Evolutionary conservation across 2,329 filamentous ascomycete species (phyloP), one percentile per base, ranked within the genome.

Genomic region (Phialophora chinensis): DNA sequence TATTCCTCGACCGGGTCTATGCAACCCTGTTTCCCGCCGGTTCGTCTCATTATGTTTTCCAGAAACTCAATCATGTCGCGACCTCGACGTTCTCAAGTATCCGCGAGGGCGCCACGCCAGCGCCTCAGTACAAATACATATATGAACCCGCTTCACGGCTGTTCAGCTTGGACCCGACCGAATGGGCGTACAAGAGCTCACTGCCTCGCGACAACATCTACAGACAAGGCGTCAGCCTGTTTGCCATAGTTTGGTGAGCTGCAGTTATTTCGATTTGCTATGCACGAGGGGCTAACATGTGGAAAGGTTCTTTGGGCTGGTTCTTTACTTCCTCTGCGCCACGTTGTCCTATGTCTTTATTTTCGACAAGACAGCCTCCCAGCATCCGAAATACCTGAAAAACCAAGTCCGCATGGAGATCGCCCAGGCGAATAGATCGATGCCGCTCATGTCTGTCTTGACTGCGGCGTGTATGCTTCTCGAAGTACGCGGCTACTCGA

Each of bases 341-440:
- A 85, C 89, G 5, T 83, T 96, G 20, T 97, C 93, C 17, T 98
- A 96, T 80, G 74, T 90, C 75, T 90, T 97, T 81, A 85, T 97
- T 76, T 97, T 97, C 82, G 93, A 97, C 80, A 95, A 97, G 80
- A 86, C 88, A 50, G 95, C 91, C 53, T 88, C 94, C 80, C 84
- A 92, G 60, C 94, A 98, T 78, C 94, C 94, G 56, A 95, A 95
- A 76, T 98, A 94, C 79, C 89, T 97, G 75, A 96, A 95, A 82
- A 94, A 97, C 80, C 94, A 97, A 79, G 90, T 97, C 70, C 83
- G 85, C 66, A 86, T 93, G 74, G 94, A 98, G 78, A 97, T 98
- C 74, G 83, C 83, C 70, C 92, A 96, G 80, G 88, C 93, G 69
- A 87, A 89, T 80, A 78, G 80, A 55, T 84, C 92, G 44, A 89